phyloP scores from a whole-genome alignment of 306 rosid genomes.

The Pyrus pyrifolia region DNA sequence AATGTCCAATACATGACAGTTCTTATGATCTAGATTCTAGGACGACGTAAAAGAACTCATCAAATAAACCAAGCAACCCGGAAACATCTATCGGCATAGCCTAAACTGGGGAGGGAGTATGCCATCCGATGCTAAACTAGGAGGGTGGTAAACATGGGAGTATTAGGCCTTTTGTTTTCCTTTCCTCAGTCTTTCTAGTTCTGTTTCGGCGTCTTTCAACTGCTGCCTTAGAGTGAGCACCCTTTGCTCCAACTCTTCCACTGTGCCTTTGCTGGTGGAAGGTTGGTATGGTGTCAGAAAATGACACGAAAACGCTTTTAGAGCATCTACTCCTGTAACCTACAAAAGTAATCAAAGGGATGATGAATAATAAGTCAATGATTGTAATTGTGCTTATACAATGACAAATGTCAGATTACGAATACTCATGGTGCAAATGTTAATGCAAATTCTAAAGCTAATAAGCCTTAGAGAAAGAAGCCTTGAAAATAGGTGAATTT shows the following conservation, averaged over 20 bases:
- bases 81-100: constrained; percentile 4
- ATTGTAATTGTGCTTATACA: neutral
- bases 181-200: constrained; percentile 50
- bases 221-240: constrained; percentile 43
- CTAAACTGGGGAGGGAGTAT: constrained; percentile 2
- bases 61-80: neutral
- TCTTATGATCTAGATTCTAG: neutral
- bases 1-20: neutral
- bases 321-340: constrained; percentile 91
- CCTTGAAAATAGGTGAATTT: neutral
- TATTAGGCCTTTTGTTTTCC: constrained; percentile 45
- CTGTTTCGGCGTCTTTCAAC: constrained; percentile 63
- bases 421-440: neutral
- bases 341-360: constrained; percentile 19
- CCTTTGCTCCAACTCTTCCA: constrained; percentile 59
- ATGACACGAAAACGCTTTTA: constrained; percentile 59
- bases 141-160: constrained; percentile 15
- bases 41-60: neutral
- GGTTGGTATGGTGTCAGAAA: constrained; percentile 62
- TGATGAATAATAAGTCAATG: neutral
- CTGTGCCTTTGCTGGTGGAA: constrained; percentile 25
- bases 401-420: neutral
- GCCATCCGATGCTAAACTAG: constrained; percentile 16
- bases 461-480: neutral
- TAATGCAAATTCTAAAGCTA: neutral